A percentile compares a stretch with the other conserved stretches of the same genome.
Conservation (phyloP, 768 basidiomycete species). For the Collybiopsis confluens region DNA sequence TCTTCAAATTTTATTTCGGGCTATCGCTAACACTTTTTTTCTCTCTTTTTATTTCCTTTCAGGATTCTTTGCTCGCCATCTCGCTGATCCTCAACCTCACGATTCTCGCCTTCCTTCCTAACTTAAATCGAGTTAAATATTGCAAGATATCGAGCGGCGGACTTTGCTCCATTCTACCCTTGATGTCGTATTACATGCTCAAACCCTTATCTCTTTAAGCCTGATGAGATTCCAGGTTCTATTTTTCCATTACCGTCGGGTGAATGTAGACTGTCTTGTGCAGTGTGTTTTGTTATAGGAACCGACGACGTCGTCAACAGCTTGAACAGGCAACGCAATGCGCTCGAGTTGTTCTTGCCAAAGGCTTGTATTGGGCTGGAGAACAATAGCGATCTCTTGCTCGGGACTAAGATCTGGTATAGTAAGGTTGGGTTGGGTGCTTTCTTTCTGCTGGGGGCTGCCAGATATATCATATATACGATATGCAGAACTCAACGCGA, state of each 20-base stretch:
- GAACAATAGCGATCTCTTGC: slow-evolving; percentile 75
- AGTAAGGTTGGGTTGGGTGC: too few species aligned
- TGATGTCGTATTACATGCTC: slow-evolving; percentile 93
- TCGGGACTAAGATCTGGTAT: slow-evolving; percentile 89
- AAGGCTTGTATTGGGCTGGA: slow-evolving; percentile 93
- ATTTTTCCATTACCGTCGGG: too few species aligned
- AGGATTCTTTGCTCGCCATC: slow-evolving; percentile 94
- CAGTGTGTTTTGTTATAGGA: slow-evolving; percentile 41
- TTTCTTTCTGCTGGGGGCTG: too few species aligned
- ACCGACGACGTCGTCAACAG: slow-evolving; percentile 95
- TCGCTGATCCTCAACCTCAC: slow-evolving; percentile 92
- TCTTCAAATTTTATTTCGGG: background rate
- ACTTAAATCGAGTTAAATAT: slow-evolving; percentile 92
- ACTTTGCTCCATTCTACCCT: slow-evolving; percentile 88
- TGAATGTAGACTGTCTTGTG: too few species aligned
- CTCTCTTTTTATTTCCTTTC: slow-evolving; percentile 12
- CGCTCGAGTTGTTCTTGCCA: slow-evolving; percentile 87
- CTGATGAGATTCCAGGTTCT: too few species aligned
- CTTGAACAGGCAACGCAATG: slow-evolving; percentile 91
- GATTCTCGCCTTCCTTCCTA: slow-evolving; percentile 89
- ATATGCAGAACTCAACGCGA: too few species aligned
- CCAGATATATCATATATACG: too few species aligned
- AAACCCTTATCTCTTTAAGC: slow-evolving; percentile 96
- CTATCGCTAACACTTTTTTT: too few species aligned
- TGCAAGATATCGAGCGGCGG: slow-evolving; percentile 46